Evolutionary conservation across 179 eudicot species (phyloP).

Genomic region (Corrigiola litoralis): DNA sequence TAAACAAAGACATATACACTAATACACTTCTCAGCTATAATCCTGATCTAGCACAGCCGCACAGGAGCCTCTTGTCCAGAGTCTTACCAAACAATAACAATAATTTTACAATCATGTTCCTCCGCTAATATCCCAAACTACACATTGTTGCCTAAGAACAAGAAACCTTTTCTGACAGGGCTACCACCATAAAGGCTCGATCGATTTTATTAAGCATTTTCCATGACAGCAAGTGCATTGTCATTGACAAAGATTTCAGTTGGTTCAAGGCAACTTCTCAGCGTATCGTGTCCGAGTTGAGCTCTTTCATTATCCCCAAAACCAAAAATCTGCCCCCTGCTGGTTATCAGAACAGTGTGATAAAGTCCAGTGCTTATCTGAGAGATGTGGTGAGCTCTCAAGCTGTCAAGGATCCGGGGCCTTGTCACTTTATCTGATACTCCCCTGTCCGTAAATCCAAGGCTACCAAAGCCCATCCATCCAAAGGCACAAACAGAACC

Average conservation of each 20-base stretch:
- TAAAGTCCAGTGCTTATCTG: slow-evolving; percentile 94
- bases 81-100: too few species aligned
- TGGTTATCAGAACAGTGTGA: slow-evolving; percentile 79
- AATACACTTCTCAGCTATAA: too few species aligned
- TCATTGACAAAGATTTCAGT: slow-evolving; percentile 57
- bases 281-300: slow-evolving; percentile 76
- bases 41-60: too few species aligned
- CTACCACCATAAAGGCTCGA: background rate
- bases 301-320: slow-evolving; percentile 96
- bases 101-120: too few species aligned
- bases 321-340: slow-evolving; percentile 67
- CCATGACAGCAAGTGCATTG: slow-evolving; percentile 12
- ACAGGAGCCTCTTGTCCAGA: too few species aligned
- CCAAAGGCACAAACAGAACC: slow-evolving; percentile 85
- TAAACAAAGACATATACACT: too few species aligned
- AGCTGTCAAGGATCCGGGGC: slow-evolving; percentile 66
- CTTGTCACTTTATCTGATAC: slow-evolving; percentile 57
- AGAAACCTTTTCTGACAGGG: background rate
- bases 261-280: slow-evolving; percentile 75
- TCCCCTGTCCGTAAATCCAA: slow-evolving; percentile 79
- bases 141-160: slow-evolving; percentile 1
- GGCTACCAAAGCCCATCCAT: slow-evolving; percentile 98
- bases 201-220: background rate
- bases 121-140: too few species aligned
- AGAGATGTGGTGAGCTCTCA: slow-evolving; percentile 62